Evolutionary conservation across 2,329 filamentous ascomycete genomes (phyloP).

Genomic region (Aureobasidium musti): DNA sequence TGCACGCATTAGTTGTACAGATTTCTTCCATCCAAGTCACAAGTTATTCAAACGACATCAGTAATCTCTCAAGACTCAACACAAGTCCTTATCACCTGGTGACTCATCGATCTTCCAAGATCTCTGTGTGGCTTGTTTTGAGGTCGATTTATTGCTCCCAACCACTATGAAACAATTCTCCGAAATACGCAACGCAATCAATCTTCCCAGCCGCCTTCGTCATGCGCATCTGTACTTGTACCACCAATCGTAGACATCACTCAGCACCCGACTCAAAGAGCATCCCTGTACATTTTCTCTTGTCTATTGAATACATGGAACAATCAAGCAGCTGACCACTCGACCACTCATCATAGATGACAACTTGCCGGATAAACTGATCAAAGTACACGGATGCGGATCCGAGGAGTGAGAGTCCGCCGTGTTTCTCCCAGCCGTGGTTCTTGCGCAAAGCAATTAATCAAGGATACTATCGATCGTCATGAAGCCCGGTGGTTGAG

Average conservation of each 20-base stretch:
- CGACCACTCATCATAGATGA: conserved; percentile 2
- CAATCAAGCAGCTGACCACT: not conserved
- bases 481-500: not conserved
- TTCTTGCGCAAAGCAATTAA: not conserved
- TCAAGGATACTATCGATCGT: conserved; percentile 13
- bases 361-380: not conserved
- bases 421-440: conserved; percentile 1
- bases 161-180: conserved; percentile 23
- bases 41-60: not conserved
- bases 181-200: conserved; percentile 16
- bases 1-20: conserved; percentile 18
- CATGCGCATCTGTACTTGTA: not conserved
- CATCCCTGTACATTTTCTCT: not conserved
- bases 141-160: conserved; percentile 4
- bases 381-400: not conserved
- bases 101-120: not conserved
- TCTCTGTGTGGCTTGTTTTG: conserved; percentile 11
- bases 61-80: not conserved
- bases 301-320: not conserved
- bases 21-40: conserved; percentile 2
- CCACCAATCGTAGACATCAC: not conserved
- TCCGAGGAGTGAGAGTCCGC: not conserved
- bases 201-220: conserved; percentile 20
- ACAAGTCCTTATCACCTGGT: not conserved
- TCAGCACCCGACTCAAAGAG: not conserved